phyloP scores from a whole-genome alignment of 2,329 filamentous ascomycete genomes.

The Zelopaecilomyces penicillatus region DNA sequence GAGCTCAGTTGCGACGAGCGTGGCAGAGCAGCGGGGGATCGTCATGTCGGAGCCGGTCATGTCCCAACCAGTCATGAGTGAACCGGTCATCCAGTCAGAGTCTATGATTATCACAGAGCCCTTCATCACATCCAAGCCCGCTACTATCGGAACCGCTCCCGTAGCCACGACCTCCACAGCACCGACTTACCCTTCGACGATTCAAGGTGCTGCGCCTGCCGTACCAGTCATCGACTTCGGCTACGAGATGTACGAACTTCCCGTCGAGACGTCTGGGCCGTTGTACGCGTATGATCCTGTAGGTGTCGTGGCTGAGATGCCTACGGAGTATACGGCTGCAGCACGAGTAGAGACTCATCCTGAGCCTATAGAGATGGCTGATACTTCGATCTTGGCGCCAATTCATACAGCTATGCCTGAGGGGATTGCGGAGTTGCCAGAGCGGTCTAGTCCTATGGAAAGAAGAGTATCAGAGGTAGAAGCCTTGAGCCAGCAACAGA shows the following conservation, averaged over 20 bases:
- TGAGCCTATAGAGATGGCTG: constrained; percentile 36
- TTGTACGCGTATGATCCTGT: constrained; percentile 28
- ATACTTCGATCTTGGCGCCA: constrained; percentile 27
- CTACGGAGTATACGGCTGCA: constrained; percentile 32
- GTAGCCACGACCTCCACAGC: no score
- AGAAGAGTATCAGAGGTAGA: constrained; percentile 13
- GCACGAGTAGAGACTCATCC: constrained; percentile 36
- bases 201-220: no score
- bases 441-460: constrained; percentile 22
- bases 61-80: constrained; percentile 11
- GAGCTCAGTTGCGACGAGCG: constrained; percentile 11
- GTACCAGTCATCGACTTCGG: background rate
- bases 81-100: background rate
- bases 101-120: background rate
- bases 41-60: background rate
- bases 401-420: constrained; percentile 21
- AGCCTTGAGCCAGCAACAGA: constrained; percentile 10
- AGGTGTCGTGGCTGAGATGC: constrained; percentile 39
- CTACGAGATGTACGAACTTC: constrained; percentile 20
- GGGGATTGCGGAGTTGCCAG: constrained; percentile 31
- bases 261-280: constrained; percentile 16
- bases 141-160: no score
- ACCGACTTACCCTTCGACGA: no score
- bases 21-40: constrained; percentile 1
- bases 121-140: background rate